Evolutionary conservation across 352 stramenopile genomes (phyloP).

Genomic region (Phytophthora foliorum): DNA sequence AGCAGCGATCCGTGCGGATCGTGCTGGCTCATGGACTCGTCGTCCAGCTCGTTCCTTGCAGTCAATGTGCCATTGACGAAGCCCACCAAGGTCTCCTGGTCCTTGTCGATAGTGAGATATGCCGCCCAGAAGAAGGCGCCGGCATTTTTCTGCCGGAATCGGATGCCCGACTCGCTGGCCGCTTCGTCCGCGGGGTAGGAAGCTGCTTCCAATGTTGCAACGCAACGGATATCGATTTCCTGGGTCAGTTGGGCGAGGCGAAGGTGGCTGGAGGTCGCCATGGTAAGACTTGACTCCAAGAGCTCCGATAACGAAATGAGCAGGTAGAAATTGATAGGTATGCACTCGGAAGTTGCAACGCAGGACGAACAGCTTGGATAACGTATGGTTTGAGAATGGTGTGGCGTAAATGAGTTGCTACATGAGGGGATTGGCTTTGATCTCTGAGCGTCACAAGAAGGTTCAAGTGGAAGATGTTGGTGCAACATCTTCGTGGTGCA

Average conservation of each 20-base stretch:
- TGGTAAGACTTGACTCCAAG: constrained; percentile 20
- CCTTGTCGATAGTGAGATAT: constrained; percentile 28
- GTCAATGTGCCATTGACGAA: constrained; percentile 92
- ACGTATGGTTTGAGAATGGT: background rate
- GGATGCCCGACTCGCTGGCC: constrained; percentile 79
- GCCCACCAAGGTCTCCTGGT: constrained; percentile 66
- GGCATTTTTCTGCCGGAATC: constrained; percentile 88
- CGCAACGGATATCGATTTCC: constrained; percentile 50
- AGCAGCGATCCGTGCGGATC: constrained; percentile 76
- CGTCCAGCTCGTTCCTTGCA: constrained; percentile 58
- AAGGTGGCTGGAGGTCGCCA: constrained; percentile 16
- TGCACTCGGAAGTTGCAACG: background rate
- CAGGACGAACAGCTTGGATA: background rate
- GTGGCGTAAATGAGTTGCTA: background rate
- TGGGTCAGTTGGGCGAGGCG: constrained; percentile 24
- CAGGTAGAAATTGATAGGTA: background rate
- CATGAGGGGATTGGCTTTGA: background rate
- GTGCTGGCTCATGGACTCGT: constrained; percentile 85
- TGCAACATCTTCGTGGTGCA: too few species aligned
- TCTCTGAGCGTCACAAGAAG: background rate
- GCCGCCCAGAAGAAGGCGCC: constrained; percentile 69
- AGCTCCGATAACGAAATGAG: constrained; percentile 10
- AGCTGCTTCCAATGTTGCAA: constrained; percentile 59
- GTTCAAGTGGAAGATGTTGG: too few species aligned
- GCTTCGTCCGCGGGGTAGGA: constrained; percentile 91